phyloP scores from a whole-genome alignment of 495 filamentous ascomycete genomes.

The Beverwykella pulmonaria region DNA sequence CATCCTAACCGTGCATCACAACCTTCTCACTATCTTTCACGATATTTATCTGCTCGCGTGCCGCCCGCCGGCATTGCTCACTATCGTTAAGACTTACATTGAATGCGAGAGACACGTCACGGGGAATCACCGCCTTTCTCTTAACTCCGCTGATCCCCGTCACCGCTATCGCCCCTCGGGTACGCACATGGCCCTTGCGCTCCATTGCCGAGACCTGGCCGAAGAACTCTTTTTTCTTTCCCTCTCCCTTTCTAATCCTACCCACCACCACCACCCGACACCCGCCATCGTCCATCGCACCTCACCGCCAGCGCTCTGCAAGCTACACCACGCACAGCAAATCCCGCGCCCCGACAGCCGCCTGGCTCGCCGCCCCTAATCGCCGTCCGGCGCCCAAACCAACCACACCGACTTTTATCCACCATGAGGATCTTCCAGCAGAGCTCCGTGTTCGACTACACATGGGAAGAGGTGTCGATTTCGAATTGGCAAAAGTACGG shows the following conservation, averaged over 20 bases:
- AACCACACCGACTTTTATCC: neutral
- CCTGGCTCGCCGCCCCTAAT: neutral
- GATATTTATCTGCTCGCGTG: neutral
- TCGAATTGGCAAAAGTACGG: constrained; percentile 99
- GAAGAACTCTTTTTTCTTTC: constrained; percentile 8
- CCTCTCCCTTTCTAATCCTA: neutral
- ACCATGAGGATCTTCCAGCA: constrained; percentile 94
- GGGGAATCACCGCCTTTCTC: neutral
- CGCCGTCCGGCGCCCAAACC: neutral
- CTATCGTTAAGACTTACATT: neutral
- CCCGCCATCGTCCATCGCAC: constrained; percentile 1
- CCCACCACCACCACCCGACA: neutral
- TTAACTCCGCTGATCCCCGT: neutral
- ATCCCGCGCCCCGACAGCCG: neutral
- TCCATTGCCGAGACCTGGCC: constrained; percentile 11
- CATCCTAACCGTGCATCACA: neutral
- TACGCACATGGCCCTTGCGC: constrained; percentile 1
- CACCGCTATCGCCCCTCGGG: constrained; percentile 13
- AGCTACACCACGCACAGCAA: neutral
- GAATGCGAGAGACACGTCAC: neutral
- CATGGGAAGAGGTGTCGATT: constrained; percentile 98
- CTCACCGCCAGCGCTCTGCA: neutral
- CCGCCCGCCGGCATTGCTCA: neutral
- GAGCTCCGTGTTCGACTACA: constrained; percentile 87
- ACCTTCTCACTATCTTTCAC: neutral